phyloP scores from a whole-genome alignment of 2,329 filamentous ascomycete genomes.

The Eutypa lata region DNA sequence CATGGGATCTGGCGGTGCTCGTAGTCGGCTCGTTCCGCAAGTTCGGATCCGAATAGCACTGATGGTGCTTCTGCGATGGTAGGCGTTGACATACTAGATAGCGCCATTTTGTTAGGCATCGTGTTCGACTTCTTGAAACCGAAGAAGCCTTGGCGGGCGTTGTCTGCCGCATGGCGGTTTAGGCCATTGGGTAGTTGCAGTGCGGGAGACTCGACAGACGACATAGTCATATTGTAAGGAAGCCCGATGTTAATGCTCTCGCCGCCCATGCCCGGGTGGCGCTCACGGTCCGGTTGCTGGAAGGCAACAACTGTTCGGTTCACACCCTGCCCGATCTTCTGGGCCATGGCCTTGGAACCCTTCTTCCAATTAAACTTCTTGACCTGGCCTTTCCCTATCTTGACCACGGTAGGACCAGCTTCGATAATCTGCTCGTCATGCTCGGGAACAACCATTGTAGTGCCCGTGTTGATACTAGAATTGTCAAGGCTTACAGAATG shows the following conservation, averaged over 20 bases:
- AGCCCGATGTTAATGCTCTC: conserved; percentile 67
- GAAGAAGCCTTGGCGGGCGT: conserved; percentile 64
- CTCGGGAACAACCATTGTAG: conserved; percentile 58
- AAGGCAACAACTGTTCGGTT: conserved; percentile 84
- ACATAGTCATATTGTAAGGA: conserved; percentile 67
- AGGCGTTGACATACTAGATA: conserved; percentile 36
- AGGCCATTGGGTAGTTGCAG: conserved; percentile 28
- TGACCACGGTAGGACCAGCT: conserved; percentile 85
- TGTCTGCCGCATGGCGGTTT: conserved; percentile 28
- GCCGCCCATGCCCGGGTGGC: conserved; percentile 49
- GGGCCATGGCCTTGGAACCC: conserved; percentile 87
- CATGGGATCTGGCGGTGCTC: conserved; percentile 87
- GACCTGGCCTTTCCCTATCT: conserved; percentile 87
- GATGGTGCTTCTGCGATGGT: conserved; percentile 50
- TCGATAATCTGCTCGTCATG: conserved; percentile 66
- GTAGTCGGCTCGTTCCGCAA: conserved; percentile 79
- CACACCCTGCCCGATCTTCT: conserved; percentile 90
- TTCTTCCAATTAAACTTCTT: conserved; percentile 99
- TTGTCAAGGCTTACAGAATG: conserved; percentile 51
- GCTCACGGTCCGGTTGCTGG: conserved; percentile 57
- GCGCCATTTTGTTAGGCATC: conserved; percentile 50
- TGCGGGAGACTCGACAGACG: conserved; percentile 48
- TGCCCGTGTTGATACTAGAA: conserved; percentile 52
- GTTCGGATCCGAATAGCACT: conserved; percentile 82
- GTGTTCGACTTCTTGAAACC: conserved; percentile 50